A percentile compares a stretch with the other conserved stretches of the same genome.
Conservation (phyloP, 2,329 filamentous ascomycete species). For the Sporothrix globosa region DNA sequence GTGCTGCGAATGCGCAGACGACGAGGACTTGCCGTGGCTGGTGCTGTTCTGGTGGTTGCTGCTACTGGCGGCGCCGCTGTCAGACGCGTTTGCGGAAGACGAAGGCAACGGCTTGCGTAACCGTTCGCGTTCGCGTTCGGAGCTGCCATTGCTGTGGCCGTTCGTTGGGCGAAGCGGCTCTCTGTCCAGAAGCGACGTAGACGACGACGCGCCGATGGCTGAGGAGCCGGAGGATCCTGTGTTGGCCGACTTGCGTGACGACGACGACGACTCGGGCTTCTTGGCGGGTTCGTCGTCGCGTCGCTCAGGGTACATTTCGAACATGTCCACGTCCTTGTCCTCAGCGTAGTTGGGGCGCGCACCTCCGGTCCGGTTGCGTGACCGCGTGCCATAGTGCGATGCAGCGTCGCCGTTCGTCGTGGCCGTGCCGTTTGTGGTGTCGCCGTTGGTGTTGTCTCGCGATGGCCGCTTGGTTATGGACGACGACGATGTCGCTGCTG, state of each 20-base stretch:
- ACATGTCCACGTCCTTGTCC: constrained; percentile 82
- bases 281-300: constrained; percentile 60
- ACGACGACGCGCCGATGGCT: constrained; percentile 4
- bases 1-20: constrained; percentile 34
- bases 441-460: constrained; percentile 53
- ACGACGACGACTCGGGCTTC: constrained; percentile 53
- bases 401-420: constrained; percentile 14
- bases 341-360: constrained; percentile 94
- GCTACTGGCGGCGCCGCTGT: constrained; percentile 13
- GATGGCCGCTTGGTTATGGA: constrained; percentile 49
- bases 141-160: constrained; percentile 20
- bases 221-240: neutral
- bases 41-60: constrained; percentile 37
- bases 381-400: constrained; percentile 83
- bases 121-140: constrained; percentile 28
- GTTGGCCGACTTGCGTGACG: constrained; percentile 36
- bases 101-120: constrained; percentile 35
- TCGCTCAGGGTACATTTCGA: constrained; percentile 66
- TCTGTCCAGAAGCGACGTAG: constrained; percentile 29
- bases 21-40: constrained; percentile 25
- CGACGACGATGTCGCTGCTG: constrained; percentile 44
- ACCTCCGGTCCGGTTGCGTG: constrained; percentile 80
- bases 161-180: constrained; percentile 33
- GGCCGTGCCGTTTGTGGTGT: constrained; percentile 11
- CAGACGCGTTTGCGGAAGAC: constrained; percentile 38